Base-by-base conservation (phyloP, 2,329 filamentous ascomycete genomes). In the Zalaria sp. region DNA sequence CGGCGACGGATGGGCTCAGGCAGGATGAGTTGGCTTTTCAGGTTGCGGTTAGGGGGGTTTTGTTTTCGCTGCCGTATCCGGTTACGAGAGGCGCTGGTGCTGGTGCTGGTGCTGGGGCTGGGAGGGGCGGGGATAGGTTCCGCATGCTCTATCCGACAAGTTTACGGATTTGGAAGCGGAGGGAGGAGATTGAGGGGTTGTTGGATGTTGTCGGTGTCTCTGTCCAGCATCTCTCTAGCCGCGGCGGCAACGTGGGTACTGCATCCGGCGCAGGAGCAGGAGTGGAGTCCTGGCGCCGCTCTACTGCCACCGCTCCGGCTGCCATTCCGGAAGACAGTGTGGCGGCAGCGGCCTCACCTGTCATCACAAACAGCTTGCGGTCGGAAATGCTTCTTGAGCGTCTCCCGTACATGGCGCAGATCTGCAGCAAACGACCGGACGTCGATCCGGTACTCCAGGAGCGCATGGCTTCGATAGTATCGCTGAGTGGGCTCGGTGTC, bases 21-120 rank as follows among this genome's bases (percentile, higher is more conserved):
- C 89, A 96, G 60, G 87, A 95, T 48, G 91, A 98, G 56, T 88
- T 98, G 57, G 80, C 83, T 25, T 96, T 95, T 49, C 85, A 98
- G 49, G 79, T 89, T 11, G 87, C 87, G 4, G 84, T 93, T 0
- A 77, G 88, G 8, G 91, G 91, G 1, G 64, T 96, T 39, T 63
- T 95, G 0, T 93, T 93, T 57, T 80, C 79, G 6, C 71, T 98
- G 2, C 91, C 91, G 2, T 75, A 75, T 51, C 89, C 89, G 0
- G 91, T 98, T 6, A 89, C 84, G 57, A 73, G 69, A 58, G 59
- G 53, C 51, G 65, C 54, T 25, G 60, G 58, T 5, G 49, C 54
- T 27, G 53, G 61, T 55, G 52, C 64, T 53, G 47, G 57, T 46
- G 52, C 57, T 1, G 52, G 51, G 27, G 61, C 59, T 4, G 52